These are phyloP conservation scores for Trematosphaeria pertusa DNA, from an alignment of 2,329 filamentous ascomycete species.

Conservation along the genomic window DNA sequence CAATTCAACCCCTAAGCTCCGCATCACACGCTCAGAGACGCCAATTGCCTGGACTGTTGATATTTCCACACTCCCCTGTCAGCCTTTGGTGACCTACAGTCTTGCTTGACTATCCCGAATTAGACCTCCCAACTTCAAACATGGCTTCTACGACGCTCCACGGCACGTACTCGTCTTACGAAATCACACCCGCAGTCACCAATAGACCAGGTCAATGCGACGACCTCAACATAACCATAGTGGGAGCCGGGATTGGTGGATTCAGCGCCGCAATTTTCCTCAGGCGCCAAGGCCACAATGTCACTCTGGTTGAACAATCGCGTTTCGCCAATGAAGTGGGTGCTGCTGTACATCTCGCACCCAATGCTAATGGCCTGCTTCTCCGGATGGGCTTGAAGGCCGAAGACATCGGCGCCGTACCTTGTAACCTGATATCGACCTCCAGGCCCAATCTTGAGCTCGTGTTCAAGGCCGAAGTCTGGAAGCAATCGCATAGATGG, in stretches of 20 bases:
- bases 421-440: constrained; percentile 41
- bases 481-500: constrained; percentile 53
- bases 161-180: background rate
- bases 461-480: constrained; percentile 47
- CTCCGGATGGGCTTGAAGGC: constrained; percentile 53
- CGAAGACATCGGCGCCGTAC: constrained; percentile 48
- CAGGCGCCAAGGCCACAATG: constrained; percentile 48
- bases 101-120: too few relatives aligned
- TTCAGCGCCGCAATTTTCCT: constrained; percentile 61
- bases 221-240: constrained; percentile 51
- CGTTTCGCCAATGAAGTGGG: constrained; percentile 63
- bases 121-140: too few relatives aligned
- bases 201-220: background rate
- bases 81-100: too few relatives aligned
- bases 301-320: constrained; percentile 53
- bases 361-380: constrained; percentile 67
- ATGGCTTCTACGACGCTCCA: background rate
- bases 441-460: constrained; percentile 47
- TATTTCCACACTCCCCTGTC: too few relatives aligned
- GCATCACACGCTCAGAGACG: too few relatives aligned
- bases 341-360: constrained; percentile 68
- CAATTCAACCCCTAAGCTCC: too few relatives aligned
- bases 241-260: constrained; percentile 60
- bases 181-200: background rate
- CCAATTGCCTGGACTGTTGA: too few relatives aligned